Evolutionary conservation across 2,329 filamentous ascomycete genomes (phyloP), one percentile per base, ranked within the genome.

Genomic region (Podosphaera aphanis): DNA sequence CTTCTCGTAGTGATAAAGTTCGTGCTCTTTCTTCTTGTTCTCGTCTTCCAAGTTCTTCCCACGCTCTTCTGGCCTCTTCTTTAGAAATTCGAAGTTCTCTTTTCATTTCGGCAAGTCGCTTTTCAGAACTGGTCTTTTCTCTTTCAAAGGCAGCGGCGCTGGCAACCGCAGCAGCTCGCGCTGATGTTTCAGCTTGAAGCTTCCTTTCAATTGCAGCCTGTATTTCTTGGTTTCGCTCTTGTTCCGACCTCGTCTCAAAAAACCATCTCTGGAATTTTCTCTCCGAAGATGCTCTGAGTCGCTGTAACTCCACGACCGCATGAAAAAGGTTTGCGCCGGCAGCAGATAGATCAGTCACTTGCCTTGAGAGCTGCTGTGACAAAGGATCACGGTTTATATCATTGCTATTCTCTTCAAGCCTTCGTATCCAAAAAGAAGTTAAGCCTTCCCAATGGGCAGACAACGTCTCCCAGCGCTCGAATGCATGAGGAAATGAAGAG

Each of bases 251-350:
- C 6, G 86, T 93, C 60, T 98, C 90, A 55, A 93, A 93, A 63
- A 95, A 95, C 90, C 90, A 98, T 44, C 90, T 74, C 63, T 98
- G 90, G 56, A 98, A 98, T 60, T 95, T 95, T 51, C 90, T 77
- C 62, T 98, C 90, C 0, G 88, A 95, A 47, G 85, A 93, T 33
- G 90, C 90, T 38, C 90, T 80, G 21, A 98, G 69, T 25, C 90
- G 78, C 61, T 98, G 90, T 40, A 98, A 67, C 62, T 98, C 90
- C 2, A 98, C 90, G 0, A 98, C 86, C 8, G 90, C 90, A 60
- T 98, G 90, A 61, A 98, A 98, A 0, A 98, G 69, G 55, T 98
- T 98, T 4, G 90, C 90, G 11, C 90, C 90, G 0, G 90, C 90
- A 6, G 90, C 90, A 21, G 90, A 94, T n/a, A 98, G 69, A 59